Evolutionary conservation across 495 filamentous ascomycete species (phyloP).

Genomic region (Aspergillus diversus): DNA sequence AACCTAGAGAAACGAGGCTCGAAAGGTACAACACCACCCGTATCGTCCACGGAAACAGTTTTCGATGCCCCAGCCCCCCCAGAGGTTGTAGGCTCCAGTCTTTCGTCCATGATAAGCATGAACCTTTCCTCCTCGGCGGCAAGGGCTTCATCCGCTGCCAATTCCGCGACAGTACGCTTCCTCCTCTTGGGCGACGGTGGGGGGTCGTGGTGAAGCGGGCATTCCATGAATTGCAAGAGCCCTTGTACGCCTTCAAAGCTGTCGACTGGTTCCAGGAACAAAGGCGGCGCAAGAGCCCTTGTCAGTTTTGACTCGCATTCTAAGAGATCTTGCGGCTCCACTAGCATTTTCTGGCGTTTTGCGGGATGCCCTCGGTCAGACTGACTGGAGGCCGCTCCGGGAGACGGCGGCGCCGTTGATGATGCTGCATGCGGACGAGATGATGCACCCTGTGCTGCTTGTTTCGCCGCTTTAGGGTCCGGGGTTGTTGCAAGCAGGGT

Average conservation of each 20-base stretch:
- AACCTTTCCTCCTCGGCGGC: conserved; percentile 87
- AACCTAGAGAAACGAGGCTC: conserved; percentile 89
- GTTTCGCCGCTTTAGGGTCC: conserved; percentile 52
- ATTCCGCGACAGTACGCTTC: conserved; percentile 91
- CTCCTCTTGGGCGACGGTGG: conserved; percentile 84
- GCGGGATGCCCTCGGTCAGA: conserved; percentile 53
- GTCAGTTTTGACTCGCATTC: conserved; percentile 74
- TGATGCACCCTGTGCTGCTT: conserved; percentile 46
- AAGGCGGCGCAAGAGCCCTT: conserved; percentile 67
- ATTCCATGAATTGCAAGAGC: conserved; percentile 68
- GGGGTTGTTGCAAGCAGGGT: conserved; percentile 75
- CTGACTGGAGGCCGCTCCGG: conserved; percentile 65
- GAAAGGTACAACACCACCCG: conserved; percentile 68
- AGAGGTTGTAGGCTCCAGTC: conserved; percentile 62
- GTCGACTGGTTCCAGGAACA: conserved; percentile 75
- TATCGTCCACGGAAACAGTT: conserved; percentile 73
- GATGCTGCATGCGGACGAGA: conserved; percentile 49
- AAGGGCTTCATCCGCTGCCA: conserved; percentile 89
- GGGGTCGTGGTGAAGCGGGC: conserved; percentile 73
- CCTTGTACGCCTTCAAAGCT: conserved; percentile 66
- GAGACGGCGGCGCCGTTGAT: conserved; percentile 59
- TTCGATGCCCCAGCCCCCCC: conserved; percentile 60
- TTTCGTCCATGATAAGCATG: conserved; percentile 92
- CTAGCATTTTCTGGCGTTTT: conserved; percentile 77
- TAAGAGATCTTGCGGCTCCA: conserved; percentile 72